Base-by-base conservation (phyloP, 2,329 filamentous ascomycete genomes). In the Curvularia spicifera region DNA sequence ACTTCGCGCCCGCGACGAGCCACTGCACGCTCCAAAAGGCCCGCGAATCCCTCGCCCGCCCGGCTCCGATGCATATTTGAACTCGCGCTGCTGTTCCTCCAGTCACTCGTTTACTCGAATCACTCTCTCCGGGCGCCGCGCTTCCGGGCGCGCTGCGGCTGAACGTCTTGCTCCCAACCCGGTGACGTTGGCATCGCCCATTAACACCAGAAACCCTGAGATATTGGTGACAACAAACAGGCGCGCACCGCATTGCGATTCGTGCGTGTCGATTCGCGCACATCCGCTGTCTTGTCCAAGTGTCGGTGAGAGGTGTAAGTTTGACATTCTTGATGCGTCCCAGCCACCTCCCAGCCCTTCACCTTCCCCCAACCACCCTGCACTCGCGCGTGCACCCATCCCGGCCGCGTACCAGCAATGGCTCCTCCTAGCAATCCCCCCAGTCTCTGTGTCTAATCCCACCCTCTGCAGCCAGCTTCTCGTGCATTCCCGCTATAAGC, bases 301-400 rank as follows among this genome's bases (percentile, higher is more conserved):
- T 64, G 63, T 65, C 61, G 63, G 60, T 65, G 63, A 57, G 57
- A 55, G 47, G 33, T 53, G 57, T 59, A 55, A 56, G 61, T 31
- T 59, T 35, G 51, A 49, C 33, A 58, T 26, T 29, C 29, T 42
- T 59, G 29, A 56, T 51, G 50, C 28, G 35, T 33, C 57, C 65
- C 67, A 68, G 64, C 65, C 66, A 59, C 60, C 62, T 57, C 52
- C 66, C 65, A 68, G 59, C 64, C 55, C 56, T 58, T 58, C 51
- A 58, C 51, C 51, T 50, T 42, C 53, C 50, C 51, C 51, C 55
- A 53, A 50, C 56, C 56, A 33, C 56, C 51, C 46, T 31, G 6
- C 44, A 29, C 24, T 51, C 47, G 45, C 56, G 44, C 46, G 50
- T 46, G 55, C 53, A 58, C 44, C 49, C 54, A 56, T 31, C 59